Conservation (phyloP, 805 yeast genomes). For the Nadsonia fulvescens region DNA sequence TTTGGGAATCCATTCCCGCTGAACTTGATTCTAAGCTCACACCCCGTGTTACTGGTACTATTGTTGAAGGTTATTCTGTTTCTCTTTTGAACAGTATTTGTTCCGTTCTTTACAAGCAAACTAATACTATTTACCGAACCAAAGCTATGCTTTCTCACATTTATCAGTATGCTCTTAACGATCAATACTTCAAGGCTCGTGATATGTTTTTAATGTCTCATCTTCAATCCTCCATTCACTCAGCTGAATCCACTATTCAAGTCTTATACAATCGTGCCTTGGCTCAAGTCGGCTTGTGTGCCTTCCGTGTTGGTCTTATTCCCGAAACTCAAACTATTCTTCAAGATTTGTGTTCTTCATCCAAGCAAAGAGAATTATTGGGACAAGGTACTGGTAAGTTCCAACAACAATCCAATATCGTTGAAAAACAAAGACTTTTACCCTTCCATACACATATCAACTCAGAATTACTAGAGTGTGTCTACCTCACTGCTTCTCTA, state of each 20-base stretch:
- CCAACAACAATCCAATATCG: slow-evolving; percentile 24
- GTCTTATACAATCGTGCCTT: slow-evolving; percentile 87
- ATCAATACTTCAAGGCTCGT: slow-evolving; percentile 68
- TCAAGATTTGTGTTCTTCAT: slow-evolving; percentile 73
- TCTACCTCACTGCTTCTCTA: slow-evolving; percentile 75
- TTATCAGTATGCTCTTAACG: slow-evolving; percentile 81
- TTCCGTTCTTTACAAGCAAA: slow-evolving; percentile 45
- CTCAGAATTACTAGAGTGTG: slow-evolving; percentile 85
- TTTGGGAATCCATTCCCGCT: slow-evolving; percentile 43
- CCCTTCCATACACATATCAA: slow-evolving; percentile 99
- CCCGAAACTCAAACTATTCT: slow-evolving; percentile 74
- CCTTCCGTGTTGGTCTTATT: slow-evolving; percentile 78
- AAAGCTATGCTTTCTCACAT: slow-evolving; percentile 72
- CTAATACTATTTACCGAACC: slow-evolving; percentile 52
- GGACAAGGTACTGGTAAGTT: slow-evolving; percentile 82
- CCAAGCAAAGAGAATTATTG: slow-evolving; percentile 74
- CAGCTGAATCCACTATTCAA: slow-evolving; percentile 73
- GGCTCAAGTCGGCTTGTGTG: slow-evolving; percentile 89
- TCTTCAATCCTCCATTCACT: slow-evolving; percentile 64
- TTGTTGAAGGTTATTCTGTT: slow-evolving; percentile 26
- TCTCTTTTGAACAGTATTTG: slow-evolving; percentile 48
- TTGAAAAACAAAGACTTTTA: slow-evolving; percentile 64
- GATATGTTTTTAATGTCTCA: slow-evolving; percentile 78
- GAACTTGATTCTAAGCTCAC: slow-evolving; percentile 18
- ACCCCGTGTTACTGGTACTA: slow-evolving; percentile 18